Conservation (phyloP, 1,284 basidiomycete genomes). For the Microbotryomycetes sp. region DNA sequence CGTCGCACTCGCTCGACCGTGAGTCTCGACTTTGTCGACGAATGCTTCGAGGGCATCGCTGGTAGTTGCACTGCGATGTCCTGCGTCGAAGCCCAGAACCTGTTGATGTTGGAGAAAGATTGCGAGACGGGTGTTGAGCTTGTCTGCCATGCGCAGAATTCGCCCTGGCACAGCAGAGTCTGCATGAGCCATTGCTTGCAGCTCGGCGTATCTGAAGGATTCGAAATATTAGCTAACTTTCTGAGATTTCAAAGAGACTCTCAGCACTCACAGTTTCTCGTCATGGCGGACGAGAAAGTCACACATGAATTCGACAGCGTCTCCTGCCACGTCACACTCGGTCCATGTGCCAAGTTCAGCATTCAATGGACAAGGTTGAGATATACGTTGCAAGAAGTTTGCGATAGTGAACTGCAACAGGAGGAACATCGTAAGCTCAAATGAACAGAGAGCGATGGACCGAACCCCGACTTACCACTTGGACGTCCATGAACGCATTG, state of each 20-base stretch:
- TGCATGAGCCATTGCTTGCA: not conserved
- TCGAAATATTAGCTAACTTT: not conserved
- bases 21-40: constrained; percentile 57
- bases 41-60: constrained; percentile 54
- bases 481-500: constrained; percentile 59
- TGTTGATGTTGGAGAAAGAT: no score
- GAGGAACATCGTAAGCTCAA: constrained; percentile 29
- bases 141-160: not conserved
- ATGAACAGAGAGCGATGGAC: not conserved
- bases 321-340: not conserved
- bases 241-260: no score
- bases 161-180: not conserved
- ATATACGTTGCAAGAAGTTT: constrained; percentile 69
- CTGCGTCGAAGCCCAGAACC: no score
- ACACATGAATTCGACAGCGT: not conserved
- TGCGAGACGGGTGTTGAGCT: not conserved
- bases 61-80: not conserved
- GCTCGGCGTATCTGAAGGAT: not conserved
- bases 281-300: not conserved
- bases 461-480: not conserved
- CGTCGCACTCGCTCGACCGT: constrained; percentile 53
- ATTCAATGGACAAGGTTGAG: not conserved
- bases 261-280: not conserved
- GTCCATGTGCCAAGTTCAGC: not conserved
- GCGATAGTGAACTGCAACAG: constrained; percentile 73